Percentiles rank a stretch among this genome's conserved stretches.
phyloP scores from a whole-genome alignment of 164 flowering plant species.

The Akebia trifoliata region DNA sequence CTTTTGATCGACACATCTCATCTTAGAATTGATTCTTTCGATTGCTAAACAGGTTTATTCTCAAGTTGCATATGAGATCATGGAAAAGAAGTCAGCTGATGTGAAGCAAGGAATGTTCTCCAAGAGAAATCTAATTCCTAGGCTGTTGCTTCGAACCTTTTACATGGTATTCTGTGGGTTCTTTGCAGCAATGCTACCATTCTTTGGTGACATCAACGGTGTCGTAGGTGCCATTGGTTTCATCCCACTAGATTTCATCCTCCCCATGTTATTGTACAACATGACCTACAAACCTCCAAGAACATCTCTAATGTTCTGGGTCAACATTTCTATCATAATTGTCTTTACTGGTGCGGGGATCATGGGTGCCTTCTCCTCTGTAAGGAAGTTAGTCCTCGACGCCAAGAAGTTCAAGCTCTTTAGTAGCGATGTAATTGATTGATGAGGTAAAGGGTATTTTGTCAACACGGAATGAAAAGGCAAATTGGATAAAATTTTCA shows the following conservation, averaged over 20 bases:
- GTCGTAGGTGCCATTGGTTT: slow-evolving; percentile 91
- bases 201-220: slow-evolving; percentile 90
- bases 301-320: slow-evolving; percentile 47
- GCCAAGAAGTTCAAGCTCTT: slow-evolving; percentile 82
- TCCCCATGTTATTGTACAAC: slow-evolving; percentile 94
- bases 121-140: slow-evolving; percentile 66
- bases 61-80: slow-evolving; percentile 96
- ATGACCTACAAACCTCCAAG: slow-evolving; percentile 67
- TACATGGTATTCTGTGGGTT: slow-evolving; percentile 81
- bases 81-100: slow-evolving; percentile 88
- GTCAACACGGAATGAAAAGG: neutral
- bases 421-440: slow-evolving; percentile 62
- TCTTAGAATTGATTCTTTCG: neutral
- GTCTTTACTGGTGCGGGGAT: slow-evolving; percentile 71
- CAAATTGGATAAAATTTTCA: too few species aligned
- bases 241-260: slow-evolving; percentile 90
- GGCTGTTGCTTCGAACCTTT: slow-evolving; percentile 65
- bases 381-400: slow-evolving; percentile 73
- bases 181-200: slow-evolving; percentile 95
- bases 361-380: slow-evolving; percentile 77
- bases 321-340: slow-evolving; percentile 65
- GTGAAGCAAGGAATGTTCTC: slow-evolving; percentile 79
- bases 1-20: neutral
- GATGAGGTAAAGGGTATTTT: neutral
- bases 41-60: slow-evolving; percentile 70